Evolutionary conservation across 306 rosid genomes (phyloP).

Genomic region (Macrotyloma uniflorum): DNA sequence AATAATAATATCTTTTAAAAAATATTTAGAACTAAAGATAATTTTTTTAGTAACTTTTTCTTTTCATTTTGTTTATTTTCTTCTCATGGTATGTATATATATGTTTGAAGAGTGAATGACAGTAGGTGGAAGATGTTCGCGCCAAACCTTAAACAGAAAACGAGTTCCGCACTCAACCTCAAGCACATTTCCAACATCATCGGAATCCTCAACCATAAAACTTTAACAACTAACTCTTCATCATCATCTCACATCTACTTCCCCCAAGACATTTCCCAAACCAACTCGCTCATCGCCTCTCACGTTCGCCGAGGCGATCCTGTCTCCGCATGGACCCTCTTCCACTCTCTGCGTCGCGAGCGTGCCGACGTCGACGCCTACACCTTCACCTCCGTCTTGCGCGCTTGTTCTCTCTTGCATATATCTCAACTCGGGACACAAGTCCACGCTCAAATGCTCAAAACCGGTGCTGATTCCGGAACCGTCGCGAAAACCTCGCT

Average conservation of each 20-base stretch:
- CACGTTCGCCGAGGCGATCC: conserved; percentile 40
- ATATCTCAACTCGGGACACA: conserved; percentile 44
- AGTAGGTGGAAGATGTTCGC: no score
- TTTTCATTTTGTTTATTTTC: no score
- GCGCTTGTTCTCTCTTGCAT: conserved; percentile 48
- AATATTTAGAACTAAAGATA: no score
- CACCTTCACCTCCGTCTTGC: conserved; percentile 55
- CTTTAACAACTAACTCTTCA: neutral
- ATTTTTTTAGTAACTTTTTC: no score
- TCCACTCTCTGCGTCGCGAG: conserved; percentile 40
- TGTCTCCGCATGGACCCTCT: conserved; percentile 48
- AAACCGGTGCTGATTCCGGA: conserved; percentile 49
- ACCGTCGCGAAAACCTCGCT: conserved; percentile 56
- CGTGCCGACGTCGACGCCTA: conserved; percentile 46
- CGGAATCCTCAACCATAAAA: neutral
- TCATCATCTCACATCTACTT: neutral
- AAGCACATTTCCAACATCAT: neutral
- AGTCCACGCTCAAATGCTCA: conserved; percentile 57
- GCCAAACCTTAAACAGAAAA: neutral
- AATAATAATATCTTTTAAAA: no score
- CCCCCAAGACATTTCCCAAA: conserved; percentile 38
- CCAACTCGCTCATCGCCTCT: conserved; percentile 53
- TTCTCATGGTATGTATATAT: no score
- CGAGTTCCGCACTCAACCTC: neutral
- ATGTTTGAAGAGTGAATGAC: no score